Evolutionary conservation across 176 grass and related monocot genomes (phyloP).

Genomic region (Lolium rigidum): DNA sequence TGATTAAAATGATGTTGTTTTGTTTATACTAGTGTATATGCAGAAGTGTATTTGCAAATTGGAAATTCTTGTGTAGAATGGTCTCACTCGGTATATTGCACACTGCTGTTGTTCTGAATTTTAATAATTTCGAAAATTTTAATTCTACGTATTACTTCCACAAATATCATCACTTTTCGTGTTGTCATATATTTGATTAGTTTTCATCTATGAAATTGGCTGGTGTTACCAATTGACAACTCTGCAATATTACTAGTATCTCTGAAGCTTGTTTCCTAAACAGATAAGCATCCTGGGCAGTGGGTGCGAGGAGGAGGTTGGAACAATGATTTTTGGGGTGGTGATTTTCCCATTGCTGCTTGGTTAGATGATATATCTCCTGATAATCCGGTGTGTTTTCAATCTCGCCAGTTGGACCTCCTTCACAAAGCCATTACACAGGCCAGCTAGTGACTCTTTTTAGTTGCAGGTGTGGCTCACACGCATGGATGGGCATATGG

Average conservation of each 20-base stretch:
- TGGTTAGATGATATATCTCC: conserved; percentile 86
- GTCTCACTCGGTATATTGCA: background rate
- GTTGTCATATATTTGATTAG: background rate
- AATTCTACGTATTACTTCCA: background rate
- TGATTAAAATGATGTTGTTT: no score
- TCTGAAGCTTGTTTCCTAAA: conserved; percentile 1
- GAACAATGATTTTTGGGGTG: conserved; percentile 87
- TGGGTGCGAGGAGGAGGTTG: conserved; percentile 87
- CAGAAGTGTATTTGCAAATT: no score
- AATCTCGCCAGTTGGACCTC: background rate
- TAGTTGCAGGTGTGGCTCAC: conserved; percentile 76
- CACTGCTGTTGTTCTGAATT: background rate
- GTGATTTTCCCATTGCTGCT: conserved; percentile 67
- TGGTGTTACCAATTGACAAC: background rate
- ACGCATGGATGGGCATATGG: conserved; percentile 91
- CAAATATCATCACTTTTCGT: background rate
- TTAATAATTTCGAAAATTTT: background rate
- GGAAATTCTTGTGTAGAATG: background rate
- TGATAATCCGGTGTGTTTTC: conserved; percentile 76
- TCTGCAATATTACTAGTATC: background rate
- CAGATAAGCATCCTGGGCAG: conserved; percentile 66
- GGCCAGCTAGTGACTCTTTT: conserved; percentile 7
- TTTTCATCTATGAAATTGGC: background rate
- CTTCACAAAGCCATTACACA: conserved; percentile 8
- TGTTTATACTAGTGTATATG: no score